Percentiles rank a stretch among this genome's conserved stretches.
These are phyloP conservation scores for Naganishia vaughanmartiniae DNA, from an alignment of 768 basidiomycete genomes.

Conservation along the genomic window DNA sequence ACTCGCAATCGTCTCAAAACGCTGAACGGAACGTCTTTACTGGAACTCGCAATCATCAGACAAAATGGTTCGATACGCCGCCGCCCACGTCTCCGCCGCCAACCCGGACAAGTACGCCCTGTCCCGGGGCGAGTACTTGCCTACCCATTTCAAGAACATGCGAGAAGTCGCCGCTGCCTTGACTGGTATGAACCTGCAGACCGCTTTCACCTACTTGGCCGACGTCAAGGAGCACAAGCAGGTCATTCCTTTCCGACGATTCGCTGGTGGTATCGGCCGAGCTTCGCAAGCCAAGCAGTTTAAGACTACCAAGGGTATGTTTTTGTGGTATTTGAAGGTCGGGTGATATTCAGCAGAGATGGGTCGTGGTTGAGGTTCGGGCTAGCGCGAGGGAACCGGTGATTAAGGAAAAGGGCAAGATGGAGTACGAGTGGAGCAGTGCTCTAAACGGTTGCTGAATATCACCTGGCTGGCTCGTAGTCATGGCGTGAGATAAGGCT, in stretches of 20 bases:
- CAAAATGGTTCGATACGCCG: constrained; percentile 78
- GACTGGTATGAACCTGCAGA: constrained; percentile 84
- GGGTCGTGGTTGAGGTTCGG: neutral
- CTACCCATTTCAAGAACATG: constrained; percentile 99
- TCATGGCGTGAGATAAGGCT: neutral
- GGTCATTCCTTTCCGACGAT: constrained; percentile 92
- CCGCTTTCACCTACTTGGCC: constrained; percentile 90
- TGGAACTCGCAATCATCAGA: neutral
- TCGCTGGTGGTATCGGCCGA: constrained; percentile 90
- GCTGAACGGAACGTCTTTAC: neutral
- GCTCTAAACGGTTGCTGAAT: neutral
- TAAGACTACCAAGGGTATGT: constrained; percentile 89
- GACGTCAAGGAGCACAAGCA: constrained; percentile 97
- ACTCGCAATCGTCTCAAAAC: neutral
- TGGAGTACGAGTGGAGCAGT: neutral
- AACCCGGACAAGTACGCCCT: constrained; percentile 96
- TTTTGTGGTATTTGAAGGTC: constrained; percentile 6
- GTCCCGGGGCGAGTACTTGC: constrained; percentile 93
- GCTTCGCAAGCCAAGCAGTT: constrained; percentile 94
- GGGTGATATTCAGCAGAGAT: constrained; percentile 1
- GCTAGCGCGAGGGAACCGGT: neutral
- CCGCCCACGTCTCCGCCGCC: constrained; percentile 69
- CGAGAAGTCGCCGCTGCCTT: constrained; percentile 95
- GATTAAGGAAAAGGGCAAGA: neutral
- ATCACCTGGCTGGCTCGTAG: neutral